Conservation (phyloP, 1,284 basidiomycete species). For the Hymenochaete sp. region DNA sequence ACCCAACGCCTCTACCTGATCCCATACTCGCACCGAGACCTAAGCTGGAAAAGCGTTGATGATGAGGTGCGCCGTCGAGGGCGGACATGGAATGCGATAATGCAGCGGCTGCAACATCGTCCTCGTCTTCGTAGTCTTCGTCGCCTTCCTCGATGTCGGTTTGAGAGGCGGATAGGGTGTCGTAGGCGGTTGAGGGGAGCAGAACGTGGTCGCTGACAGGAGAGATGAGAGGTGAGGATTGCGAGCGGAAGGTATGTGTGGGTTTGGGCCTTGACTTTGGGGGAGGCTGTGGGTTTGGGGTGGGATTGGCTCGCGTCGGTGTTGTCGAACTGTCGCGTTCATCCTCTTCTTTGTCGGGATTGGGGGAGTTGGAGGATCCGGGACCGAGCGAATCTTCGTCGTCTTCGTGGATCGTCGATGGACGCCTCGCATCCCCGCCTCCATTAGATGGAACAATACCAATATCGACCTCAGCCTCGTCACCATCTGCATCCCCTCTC, state of each 20-base stretch:
- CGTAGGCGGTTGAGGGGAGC: constrained; percentile 45
- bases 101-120: constrained; percentile 53
- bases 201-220: constrained; percentile 26
- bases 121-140: too few relatives aligned
- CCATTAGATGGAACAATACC: too few relatives aligned
- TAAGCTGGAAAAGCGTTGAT: constrained; percentile 32
- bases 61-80: constrained; percentile 42
- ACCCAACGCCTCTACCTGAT: constrained; percentile 27
- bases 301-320: constrained; percentile 17
- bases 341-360: constrained; percentile 28
- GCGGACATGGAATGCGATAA: constrained; percentile 70
- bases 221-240: constrained; percentile 23
- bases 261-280: not conserved
- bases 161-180: constrained; percentile 40
- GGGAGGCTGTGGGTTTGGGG: too few relatives aligned
- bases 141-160: too few relatives aligned
- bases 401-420: constrained; percentile 16
- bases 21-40: constrained; percentile 35
- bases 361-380: too few relatives aligned
- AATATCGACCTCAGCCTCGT: too few relatives aligned
- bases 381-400: too few relatives aligned
- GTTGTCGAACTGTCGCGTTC: constrained; percentile 45
- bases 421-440: too few relatives aligned
- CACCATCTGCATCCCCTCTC: constrained; percentile 1
- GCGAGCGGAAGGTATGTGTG: not conserved